phyloP scores from a whole-genome alignment of 1,284 basidiomycete species.

The Cutaneotrichosporon sp. region DNA sequence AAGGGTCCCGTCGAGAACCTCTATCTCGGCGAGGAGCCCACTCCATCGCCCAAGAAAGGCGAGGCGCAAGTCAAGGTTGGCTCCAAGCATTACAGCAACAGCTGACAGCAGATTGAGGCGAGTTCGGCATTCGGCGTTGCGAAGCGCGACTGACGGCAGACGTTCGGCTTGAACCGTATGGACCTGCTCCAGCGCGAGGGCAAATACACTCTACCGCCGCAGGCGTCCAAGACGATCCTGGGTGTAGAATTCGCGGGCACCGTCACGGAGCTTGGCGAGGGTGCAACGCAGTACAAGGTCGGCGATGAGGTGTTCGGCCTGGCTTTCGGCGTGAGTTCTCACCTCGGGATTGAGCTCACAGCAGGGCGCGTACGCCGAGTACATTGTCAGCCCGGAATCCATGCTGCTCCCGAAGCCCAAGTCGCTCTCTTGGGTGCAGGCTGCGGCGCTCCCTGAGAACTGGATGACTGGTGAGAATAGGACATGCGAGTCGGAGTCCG shows the following conservation, averaged over 20 bases:
- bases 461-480: conserved; percentile 67
- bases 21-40: conserved; percentile 64
- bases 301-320: conserved; percentile 87
- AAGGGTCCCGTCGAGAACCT: conserved; percentile 73
- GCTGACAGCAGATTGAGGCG: conserved; percentile 32
- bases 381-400: conserved; percentile 62
- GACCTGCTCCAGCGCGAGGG: conserved; percentile 72
- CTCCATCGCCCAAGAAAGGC: conserved; percentile 57
- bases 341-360: background rate
- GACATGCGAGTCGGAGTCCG: too few species aligned
- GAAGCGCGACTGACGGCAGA: conserved; percentile 41
- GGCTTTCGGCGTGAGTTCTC: conserved; percentile 56
- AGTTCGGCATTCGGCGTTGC: background rate
- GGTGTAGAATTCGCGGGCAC: conserved; percentile 88
- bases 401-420: conserved; percentile 72
- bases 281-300: conserved; percentile 57
- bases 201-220: conserved; percentile 70
- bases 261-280: conserved; percentile 59
- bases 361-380: conserved; percentile 90
- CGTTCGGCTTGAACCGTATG: conserved; percentile 85
- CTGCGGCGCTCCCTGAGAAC: conserved; percentile 78
- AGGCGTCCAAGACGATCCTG: conserved; percentile 65
- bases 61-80: conserved; percentile 72
- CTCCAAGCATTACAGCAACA: background rate
- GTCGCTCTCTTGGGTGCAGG: conserved; percentile 73